Conservation (phyloP, 2,329 filamentous ascomycete genomes). For the Coniochaeta sp. region DNA sequence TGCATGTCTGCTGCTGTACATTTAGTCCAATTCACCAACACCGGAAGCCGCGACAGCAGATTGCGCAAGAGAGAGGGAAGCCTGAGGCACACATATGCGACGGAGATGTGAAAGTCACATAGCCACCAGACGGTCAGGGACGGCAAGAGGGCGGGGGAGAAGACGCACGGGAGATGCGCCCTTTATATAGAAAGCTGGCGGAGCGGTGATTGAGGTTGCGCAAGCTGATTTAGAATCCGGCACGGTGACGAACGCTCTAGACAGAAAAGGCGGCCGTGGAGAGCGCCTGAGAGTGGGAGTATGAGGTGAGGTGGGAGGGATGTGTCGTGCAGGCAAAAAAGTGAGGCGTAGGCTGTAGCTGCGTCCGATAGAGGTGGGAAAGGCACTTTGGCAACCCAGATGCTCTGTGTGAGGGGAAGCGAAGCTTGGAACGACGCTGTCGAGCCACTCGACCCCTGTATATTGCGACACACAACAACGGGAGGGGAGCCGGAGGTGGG, state of each 20-base stretch:
- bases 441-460: not conserved
- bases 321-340: conserved; percentile 9
- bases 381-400: not conserved
- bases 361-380: conserved; percentile 4
- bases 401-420: not conserved
- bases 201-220: not conserved
- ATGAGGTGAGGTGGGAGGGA: conserved; percentile 1
- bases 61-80: conserved; percentile 3
- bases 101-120: not conserved
- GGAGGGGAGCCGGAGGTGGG: not conserved
- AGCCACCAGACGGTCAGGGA: conserved; percentile 3
- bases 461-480: not conserved
- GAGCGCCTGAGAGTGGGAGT: not conserved
- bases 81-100: not conserved
- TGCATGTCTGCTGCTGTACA: conserved; percentile 26
- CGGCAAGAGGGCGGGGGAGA: not conserved
- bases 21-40: conserved; percentile 10
- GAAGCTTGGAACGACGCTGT: not conserved
- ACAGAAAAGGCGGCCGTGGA: conserved; percentile 9
- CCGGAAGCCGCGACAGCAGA: conserved; percentile 2
- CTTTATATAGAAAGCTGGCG: conserved; percentile 8
- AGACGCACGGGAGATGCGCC: conserved; percentile 6
- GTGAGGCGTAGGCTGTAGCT: conserved; percentile 18
- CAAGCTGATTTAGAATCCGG: not conserved
- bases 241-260: conserved; percentile 2